A percentile compares a stretch with the other conserved stretches of the same genome.
Evolutionary conservation across 148 eudicot species (phyloP).

Genomic region (Gaultheria prostrata): DNA sequence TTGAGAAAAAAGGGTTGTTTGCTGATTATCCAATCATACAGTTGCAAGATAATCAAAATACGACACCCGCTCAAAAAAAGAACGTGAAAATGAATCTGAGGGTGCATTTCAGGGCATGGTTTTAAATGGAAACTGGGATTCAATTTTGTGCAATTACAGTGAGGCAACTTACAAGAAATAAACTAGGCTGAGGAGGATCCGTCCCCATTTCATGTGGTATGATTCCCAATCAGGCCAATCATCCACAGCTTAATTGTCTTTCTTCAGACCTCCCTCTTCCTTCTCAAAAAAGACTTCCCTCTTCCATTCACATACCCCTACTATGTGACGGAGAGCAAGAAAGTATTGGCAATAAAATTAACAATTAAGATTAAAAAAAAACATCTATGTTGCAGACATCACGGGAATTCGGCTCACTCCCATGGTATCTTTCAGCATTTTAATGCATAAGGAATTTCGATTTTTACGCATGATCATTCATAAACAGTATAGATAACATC

Average conservation of each 20-base stretch:
- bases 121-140: background rate
- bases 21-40: too few relatives aligned
- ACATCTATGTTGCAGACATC: background rate
- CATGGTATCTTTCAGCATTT: background rate
- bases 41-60: too few relatives aligned
- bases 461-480: background rate
- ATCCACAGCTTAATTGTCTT: background rate
- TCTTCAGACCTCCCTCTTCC: background rate
- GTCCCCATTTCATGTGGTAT: background rate
- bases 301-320: background rate
- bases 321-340: background rate
- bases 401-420: background rate
- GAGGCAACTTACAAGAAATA: background rate
- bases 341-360: background rate
- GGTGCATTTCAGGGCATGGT: background rate
- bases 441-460: background rate
- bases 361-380: background rate
- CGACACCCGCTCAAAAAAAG: background rate
- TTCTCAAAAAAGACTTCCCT: too few relatives aligned
- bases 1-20: too few relatives aligned
- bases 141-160: background rate
- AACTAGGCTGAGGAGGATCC: background rate
- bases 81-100: background rate
- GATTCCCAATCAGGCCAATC: background rate
- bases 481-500: background rate